Percentiles rank a stretch among this genome's conserved stretches.
Conservation (phyloP, 164 flowering plant genomes). For the Brasenia schreberi region DNA sequence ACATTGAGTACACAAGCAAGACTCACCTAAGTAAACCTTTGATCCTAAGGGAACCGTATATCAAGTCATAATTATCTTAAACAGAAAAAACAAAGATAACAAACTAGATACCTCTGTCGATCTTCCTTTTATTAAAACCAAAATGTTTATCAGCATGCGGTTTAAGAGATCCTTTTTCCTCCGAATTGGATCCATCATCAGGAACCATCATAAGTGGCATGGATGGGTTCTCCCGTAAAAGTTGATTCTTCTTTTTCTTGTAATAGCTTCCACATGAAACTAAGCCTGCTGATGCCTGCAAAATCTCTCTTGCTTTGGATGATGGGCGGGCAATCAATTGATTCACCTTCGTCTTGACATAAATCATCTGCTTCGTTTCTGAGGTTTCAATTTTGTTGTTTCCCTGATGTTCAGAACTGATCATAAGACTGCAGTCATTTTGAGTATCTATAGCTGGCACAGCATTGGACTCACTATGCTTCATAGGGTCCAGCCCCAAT, state of each 20-base stretch:
- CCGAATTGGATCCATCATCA: constrained; percentile 21
- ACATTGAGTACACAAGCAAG: no score
- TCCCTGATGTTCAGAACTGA: constrained; percentile 13
- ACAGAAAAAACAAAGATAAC: background rate
- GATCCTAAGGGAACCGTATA: no score
- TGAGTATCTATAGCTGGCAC: constrained; percentile 15
- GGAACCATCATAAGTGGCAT: constrained; percentile 9
- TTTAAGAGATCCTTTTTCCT: constrained; percentile 13
- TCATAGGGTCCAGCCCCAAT: background rate
- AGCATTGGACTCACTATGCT: constrained; percentile 11
- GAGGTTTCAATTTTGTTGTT: constrained; percentile 16
- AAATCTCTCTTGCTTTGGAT: constrained; percentile 18
- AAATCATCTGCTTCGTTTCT: constrained; percentile 21
- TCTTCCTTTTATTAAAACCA: constrained; percentile 20
- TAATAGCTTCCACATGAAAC: constrained; percentile 38
- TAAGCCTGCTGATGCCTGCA: constrained; percentile 6
- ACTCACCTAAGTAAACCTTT: no score
- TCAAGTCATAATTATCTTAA: background rate
- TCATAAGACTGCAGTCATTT: constrained; percentile 16
- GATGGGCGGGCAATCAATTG: constrained; percentile 54
- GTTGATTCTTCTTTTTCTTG: constrained; percentile 71
- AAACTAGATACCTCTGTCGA: constrained; percentile 29
- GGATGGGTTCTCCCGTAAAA: constrained; percentile 34
- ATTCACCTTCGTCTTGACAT: constrained; percentile 57
- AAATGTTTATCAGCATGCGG: constrained; percentile 12